Evolutionary conservation across 2,329 filamentous ascomycete species (phyloP), one percentile per base, ranked within the genome.

Genomic region (Penicillium sp.): DNA sequence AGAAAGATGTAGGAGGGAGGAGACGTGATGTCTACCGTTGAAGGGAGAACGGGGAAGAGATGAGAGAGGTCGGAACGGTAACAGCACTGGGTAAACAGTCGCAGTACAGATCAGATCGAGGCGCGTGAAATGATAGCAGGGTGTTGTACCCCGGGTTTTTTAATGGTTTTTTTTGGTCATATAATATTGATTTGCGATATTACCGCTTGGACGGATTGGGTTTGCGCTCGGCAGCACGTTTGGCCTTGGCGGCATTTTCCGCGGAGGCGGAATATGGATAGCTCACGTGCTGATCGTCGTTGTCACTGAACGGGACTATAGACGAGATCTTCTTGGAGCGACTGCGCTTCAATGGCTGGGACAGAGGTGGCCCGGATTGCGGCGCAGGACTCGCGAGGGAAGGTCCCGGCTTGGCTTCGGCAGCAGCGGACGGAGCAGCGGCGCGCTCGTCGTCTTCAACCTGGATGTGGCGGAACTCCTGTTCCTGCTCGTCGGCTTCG

Each of bases 401-500:
- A 10, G 72, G 71, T 36, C 69, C 71, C 8, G 67, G 65, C 60
- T 73, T 76, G 36, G 66, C 64, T 51, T 71, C 74, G 6, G 68
- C 66, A 13, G 70, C 46, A 21, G 72, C 67, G 46, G 75, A 70
- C 2, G 62, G 62, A 19, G 72, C 64, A 43, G 71, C 67, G 31
- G 72, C 70, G 16, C 76, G 74, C 50, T 79, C 78, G 47, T 78
- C 76, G 49, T 78, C 76, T 58, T 76, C 74, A 8, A 81, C 75
- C 52, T 79, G 73, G 47, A 81, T 74, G 54, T 78, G 74, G 34
- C 75, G 69, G 48, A 77, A 75, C 21, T 76, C 70, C 19, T 76
- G 71, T 25, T 84, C 84, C n/a, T 84, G 79, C 27, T 86, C 86
- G 38, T 83, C 76, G 16, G 74, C 74, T 38, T 77, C 76, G 3